Conservation (phyloP, 148 eudicot genomes). For the Silene uniflora region DNA sequence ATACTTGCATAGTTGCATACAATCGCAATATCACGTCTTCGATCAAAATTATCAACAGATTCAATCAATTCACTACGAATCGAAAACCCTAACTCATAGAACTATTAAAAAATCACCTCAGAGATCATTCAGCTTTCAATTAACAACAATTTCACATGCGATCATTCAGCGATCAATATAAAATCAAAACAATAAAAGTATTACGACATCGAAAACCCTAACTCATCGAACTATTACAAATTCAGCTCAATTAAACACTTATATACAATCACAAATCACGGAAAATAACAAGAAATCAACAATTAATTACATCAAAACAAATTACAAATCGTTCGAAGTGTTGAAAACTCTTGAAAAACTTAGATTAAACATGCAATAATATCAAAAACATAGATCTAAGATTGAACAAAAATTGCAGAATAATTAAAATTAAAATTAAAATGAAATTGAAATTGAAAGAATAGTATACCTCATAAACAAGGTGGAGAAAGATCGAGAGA, state of each 20-base stretch:
- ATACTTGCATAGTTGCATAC: not conserved
- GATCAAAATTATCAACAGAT: not conserved
- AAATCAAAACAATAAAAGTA: not conserved
- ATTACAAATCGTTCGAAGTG: too few relatives aligned
- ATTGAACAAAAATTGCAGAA: not conserved
- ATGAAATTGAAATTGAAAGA: not conserved
- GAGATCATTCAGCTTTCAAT: too few relatives aligned
- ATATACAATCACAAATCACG: not conserved
- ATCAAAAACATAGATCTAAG: not conserved
- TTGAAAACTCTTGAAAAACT: not conserved
- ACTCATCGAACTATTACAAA: not conserved
- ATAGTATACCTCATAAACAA: conserved; percentile 41
- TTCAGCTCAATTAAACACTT: not conserved
- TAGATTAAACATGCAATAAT: not conserved
- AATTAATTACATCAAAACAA: not conserved
- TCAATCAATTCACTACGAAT: not conserved
- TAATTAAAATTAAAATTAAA: conserved; percentile 13
- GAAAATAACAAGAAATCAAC: not conserved
- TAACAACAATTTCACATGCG: not conserved
- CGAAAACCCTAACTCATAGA: not conserved
- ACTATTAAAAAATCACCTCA: not conserved
- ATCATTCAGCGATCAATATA: not conserved
- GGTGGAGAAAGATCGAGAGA: conserved; percentile 32
- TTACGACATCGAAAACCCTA: not conserved
- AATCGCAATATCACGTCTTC: not conserved